Base-by-base conservation (phyloP, 805 yeast genomes). In the Sugiyamaella boreocaroliniensis region DNA sequence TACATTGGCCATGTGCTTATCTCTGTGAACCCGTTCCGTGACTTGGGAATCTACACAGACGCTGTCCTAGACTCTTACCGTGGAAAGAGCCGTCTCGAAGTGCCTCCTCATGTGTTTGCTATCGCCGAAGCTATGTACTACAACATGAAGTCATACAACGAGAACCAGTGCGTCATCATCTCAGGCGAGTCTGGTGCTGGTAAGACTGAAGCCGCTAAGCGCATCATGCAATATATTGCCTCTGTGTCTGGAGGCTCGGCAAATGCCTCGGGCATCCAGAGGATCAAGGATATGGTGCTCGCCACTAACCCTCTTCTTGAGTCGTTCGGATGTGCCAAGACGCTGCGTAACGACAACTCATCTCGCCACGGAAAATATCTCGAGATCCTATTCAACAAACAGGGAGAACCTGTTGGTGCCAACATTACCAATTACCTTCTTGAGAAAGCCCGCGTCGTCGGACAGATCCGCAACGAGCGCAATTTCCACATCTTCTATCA, bases 171-270 rank as follows among this genome's bases (percentile, higher is more conserved):
- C 77, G 98, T 93, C 19, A 93, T 93, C 62, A 93, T 93, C 60
- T 87, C 96, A 2, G 98, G 98, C 53, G 98, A 92, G 68, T 87
- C 96, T 1, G 98, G 98, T 57, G 98, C 98, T 4, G 98, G 98
- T 48, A 92, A 92, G 67, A 92, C 98, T 4, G 98, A 92, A 71
- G 97, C 97, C 19, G 97, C 98, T 43, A 92, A 92, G 74, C 82
- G 95, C 68, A 90, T 92, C 69, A 92, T 92, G 98, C 97, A 92
- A 71, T 92, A 92, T 68, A 85, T 92, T 61, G 69, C 97, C 40
- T 82, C 90, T 20, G 96, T 89, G 2, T 83, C 93, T 1, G 95
- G 90, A 11, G 76, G 81, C 14, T 68, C 76, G 7, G 76, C 85
- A 18, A 29, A 20, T 9, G 7, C 29, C 8, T 77, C 85, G 32